Percentiles rank a stretch among this genome's conserved stretches.
Evolutionary conservation across 2,329 filamentous ascomycete species (phyloP).

Genomic region (Apiospora phragmitis): DNA sequence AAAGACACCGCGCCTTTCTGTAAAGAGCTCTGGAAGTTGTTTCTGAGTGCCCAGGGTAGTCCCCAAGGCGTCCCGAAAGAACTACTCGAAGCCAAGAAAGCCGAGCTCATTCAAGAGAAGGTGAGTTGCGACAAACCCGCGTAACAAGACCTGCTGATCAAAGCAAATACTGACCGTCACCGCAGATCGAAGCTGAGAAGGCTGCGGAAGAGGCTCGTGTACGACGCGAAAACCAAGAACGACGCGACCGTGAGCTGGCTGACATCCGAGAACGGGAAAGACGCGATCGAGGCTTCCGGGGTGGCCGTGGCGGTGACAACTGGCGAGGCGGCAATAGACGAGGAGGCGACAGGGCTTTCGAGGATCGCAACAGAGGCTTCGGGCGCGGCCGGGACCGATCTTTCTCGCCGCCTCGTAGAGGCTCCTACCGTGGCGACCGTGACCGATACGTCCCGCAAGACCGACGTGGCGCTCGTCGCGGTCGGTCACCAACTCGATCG

Average conservation of each 20-base stretch:
- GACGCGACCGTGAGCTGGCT: constrained; percentile 70
- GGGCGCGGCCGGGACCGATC: constrained; percentile 48
- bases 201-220: constrained; percentile 73
- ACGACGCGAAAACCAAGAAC: constrained; percentile 69
- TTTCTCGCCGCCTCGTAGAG: constrained; percentile 47
- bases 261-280: constrained; percentile 67
- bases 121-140: constrained; percentile 33
- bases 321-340: constrained; percentile 51
- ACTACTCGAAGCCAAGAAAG: constrained; percentile 92
- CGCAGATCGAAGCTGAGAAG: constrained; percentile 77
- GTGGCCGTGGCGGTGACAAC: constrained; percentile 50
- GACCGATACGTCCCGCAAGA: constrained; percentile 56
- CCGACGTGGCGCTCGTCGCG: constrained; percentile 44
- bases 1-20: constrained; percentile 89
- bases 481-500: constrained; percentile 42
- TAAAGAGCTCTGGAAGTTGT: constrained; percentile 89
- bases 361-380: constrained; percentile 44
- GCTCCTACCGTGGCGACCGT: constrained; percentile 40
- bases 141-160: neutral
- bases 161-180: neutral
- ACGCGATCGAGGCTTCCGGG: constrained; percentile 51
- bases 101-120: constrained; percentile 93
- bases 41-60: constrained; percentile 85
- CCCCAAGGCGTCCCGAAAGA: constrained; percentile 92
- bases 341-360: constrained; percentile 51